Conservation (phyloP, 1,284 basidiomycete genomes). For the Marasmius oreades region DNA sequence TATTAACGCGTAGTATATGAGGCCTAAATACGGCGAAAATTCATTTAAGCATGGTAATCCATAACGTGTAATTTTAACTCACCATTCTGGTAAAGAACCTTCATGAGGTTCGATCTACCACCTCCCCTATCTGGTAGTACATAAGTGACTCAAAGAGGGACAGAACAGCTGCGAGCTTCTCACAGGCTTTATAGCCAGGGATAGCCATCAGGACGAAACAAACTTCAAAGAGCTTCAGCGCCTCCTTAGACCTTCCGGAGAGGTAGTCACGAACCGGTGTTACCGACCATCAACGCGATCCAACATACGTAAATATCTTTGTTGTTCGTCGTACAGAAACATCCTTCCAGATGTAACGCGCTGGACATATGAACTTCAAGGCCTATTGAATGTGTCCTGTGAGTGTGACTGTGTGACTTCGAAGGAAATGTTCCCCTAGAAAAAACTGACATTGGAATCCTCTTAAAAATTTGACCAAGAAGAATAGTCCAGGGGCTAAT, state of each 20-base stretch:
- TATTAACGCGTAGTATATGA: neutral
- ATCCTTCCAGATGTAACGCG: neutral
- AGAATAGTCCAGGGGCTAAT: neutral
- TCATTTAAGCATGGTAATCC: neutral
- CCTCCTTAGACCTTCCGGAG: neutral
- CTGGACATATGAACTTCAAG: neutral
- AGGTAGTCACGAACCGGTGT: neutral
- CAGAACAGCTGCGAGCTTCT: no score
- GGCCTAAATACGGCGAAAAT: neutral
- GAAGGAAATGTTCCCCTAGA: neutral
- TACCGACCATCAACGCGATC: neutral
- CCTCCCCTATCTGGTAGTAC: neutral
- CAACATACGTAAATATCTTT: neutral
- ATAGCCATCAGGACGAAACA: neutral
- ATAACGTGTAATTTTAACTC: neutral
- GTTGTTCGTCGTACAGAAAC: neutral
- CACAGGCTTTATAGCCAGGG: neutral
- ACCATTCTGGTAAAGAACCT: neutral
- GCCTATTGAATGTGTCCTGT: no score
- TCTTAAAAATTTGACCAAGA: neutral
- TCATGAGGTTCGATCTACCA: neutral
- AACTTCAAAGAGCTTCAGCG: neutral
- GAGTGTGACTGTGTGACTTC: neutral
- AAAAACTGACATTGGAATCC: neutral
- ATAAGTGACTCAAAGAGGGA: neutral